Evolutionary conservation across 116 monocot species (phyloP), one percentile per base, ranked within the genome.

Genomic region (Cymodocea nodosa): DNA sequence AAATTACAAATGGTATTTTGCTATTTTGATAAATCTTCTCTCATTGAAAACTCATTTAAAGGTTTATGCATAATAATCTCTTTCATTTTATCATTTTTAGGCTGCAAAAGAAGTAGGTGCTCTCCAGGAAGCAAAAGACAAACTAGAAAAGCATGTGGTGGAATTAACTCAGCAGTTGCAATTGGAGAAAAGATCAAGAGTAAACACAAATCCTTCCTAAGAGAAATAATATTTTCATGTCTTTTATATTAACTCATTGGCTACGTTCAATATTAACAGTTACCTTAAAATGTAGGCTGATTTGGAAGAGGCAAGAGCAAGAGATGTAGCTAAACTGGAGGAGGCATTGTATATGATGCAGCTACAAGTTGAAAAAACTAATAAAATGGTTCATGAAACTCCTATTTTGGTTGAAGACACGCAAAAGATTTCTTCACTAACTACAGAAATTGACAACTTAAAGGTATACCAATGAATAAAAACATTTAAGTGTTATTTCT

Each of bases 81-180:
- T n/a, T n/a, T n/a, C n/a, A n/a, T n/a, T n/a, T n/a, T n/a, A n/a
- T n/a, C n/a, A n/a, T n/a, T 17, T 68, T 6, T 70, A 87, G 87
- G 87, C 87, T 65, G 78, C 87, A 48, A 81, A 70, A 67, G 87
- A 87, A 84, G 84, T 84, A 23, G 87, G 87, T 19, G 87, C 87
- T 10, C 76, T 87, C 14, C 72, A 87, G 72, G 84, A 75, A 67
- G 87, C 87, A 14, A 87, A 87, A 71, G 76, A 87, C 30, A 87
- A 87, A 52, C 81, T 87, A 23, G 87, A 87, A 72, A 87, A 87
- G 62, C 83, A 73, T 60, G 84, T 87, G 52, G 87, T 84, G 24
- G 87, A 87, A 74, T 76, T 87, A 25, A 76, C 81, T 17, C 81
- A 81, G 84, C 68, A 76, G 14, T 74, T 83, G 50, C 76, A 79